Conservation (phyloP, 192 early-diverging fungal species). For the Linderina pennispora region DNA sequence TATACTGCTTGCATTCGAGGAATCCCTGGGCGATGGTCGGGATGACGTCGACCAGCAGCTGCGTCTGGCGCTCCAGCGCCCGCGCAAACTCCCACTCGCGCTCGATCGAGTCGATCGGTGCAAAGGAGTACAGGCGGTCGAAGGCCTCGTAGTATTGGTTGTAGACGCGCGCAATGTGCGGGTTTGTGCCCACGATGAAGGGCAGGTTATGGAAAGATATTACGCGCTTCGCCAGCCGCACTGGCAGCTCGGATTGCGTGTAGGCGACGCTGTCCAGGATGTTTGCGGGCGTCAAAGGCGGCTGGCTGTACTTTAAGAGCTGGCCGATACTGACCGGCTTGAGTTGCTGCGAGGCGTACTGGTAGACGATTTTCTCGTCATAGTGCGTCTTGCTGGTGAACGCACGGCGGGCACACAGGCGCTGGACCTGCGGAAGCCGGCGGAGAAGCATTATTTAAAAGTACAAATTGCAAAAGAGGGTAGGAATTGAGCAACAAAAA, state of each 20-base stretch:
- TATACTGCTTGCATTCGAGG: constrained; percentile 84
- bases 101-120: constrained; percentile 51
- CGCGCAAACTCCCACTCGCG: constrained; percentile 63
- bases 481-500: too few relatives aligned
- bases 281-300: constrained; percentile 47
- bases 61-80: constrained; percentile 65
- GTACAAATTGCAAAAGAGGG: too few relatives aligned
- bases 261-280: constrained; percentile 57
- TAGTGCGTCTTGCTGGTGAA: constrained; percentile 28
- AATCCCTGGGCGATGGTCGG: constrained; percentile 89
- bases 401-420: background rate
- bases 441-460: background rate
- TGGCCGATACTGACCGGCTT: constrained; percentile 70
- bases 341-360: constrained; percentile 37
- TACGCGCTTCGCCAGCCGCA: constrained; percentile 82
- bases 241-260: constrained; percentile 76
- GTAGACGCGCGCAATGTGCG: constrained; percentile 80
- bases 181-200: constrained; percentile 96
- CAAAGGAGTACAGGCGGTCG: constrained; percentile 59
- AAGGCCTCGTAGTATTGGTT: constrained; percentile 75
- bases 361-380: constrained; percentile 43
- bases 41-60: constrained; percentile 78
- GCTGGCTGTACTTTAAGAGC: constrained; percentile 68
- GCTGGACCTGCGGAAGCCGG: too few relatives aligned
- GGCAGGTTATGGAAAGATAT: constrained; percentile 81